Base-by-base conservation (phyloP, 495 filamentous ascomycete species). In the Annulohypoxylon nitens region DNA sequence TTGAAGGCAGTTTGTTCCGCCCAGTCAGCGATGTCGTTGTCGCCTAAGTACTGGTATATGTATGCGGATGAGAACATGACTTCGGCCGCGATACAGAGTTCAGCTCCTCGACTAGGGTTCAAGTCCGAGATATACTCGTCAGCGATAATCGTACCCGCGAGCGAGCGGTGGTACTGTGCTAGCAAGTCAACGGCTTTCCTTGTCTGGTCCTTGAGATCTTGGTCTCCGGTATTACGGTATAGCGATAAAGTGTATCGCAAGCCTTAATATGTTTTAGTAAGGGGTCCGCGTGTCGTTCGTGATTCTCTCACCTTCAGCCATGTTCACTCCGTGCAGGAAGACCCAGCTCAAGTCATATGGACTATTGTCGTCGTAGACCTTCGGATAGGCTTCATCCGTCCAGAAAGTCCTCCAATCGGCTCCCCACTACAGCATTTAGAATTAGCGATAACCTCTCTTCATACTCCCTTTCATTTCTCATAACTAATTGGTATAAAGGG, bases 1-100 rank as follows among this genome's bases (percentile, higher is more conserved):
- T 91, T 91, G 78, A 88, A 92, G 8, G 88, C 88, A 8, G 83
- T 82, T 50, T 84, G 75, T 74, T 91, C 90, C 8, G 85, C 83
- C 16, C 81, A 78, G 70, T 91, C 89, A 4, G 88, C 90, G 63
- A 86, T 87, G n/a, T 79, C 62, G 37, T 83, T 83, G 61, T 86
- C 84, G 16, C 86, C 86, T 1, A 86, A 69, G 36, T 75, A 63
- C 26, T 77, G 80, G 70, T 80, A 80, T 18, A 81, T 68, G 47
- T 80, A 80, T 10, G 71, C 75, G 14, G 80, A 54, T 0, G 79
- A 80, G 67, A 81, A 80, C 34, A 67, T 71, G 9, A 78, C 78
- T 66, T 81, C 80, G 23, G 80, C 75, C 9, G 74, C 73, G 26
- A 80, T 77, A 67, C 79, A 81, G 23, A 80, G 75, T 76, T 83